Evolutionary conservation across 352 stramenopile genomes (phyloP).

Genomic region (Pythium aquatile): DNA sequence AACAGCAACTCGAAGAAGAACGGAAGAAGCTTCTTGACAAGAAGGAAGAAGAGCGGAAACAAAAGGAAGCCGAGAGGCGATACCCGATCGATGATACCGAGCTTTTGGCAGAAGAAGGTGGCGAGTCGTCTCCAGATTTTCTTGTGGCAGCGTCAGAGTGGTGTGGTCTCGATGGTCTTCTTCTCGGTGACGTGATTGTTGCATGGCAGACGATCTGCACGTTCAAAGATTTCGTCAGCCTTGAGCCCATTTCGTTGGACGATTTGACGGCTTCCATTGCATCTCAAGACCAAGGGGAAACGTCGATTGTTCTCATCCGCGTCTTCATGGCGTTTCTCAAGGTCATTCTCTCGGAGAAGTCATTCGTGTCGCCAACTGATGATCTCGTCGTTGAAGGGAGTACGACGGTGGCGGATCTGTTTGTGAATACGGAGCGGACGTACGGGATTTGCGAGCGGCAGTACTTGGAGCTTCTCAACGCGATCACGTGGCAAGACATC

Average conservation of each 20-base stretch:
- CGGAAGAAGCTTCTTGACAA: slow-evolving; percentile 33
- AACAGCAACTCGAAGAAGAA: slow-evolving; percentile 30
- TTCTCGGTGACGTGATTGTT: slow-evolving; percentile 79
- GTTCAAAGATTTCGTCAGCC: slow-evolving; percentile 65
- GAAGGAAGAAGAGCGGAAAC: slow-evolving; percentile 55
- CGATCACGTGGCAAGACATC: slow-evolving; percentile 85
- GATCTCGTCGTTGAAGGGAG: slow-evolving; percentile 80
- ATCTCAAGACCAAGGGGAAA: slow-evolving; percentile 36
- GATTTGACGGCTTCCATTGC: slow-evolving; percentile 53
- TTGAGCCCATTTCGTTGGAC: slow-evolving; percentile 65
- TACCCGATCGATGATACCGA: slow-evolving; percentile 76
- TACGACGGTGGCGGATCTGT: slow-evolving; percentile 78
- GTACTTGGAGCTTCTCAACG: slow-evolving; percentile 71
- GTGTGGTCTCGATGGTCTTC: slow-evolving; percentile 47
- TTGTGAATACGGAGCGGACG: slow-evolving; percentile 62
- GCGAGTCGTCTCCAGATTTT: slow-evolving; percentile 25
- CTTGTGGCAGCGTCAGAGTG: slow-evolving; percentile 40
- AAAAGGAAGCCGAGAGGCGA: slow-evolving; percentile 50
- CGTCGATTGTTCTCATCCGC: slow-evolving; percentile 44
- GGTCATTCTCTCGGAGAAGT: slow-evolving; percentile 76
- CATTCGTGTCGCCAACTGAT: slow-evolving; percentile 70
- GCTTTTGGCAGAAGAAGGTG: slow-evolving; percentile 45
- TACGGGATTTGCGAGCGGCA: slow-evolving; percentile 75
- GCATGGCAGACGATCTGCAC: slow-evolving; percentile 75
- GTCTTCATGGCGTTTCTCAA: slow-evolving; percentile 76